Evolutionary conservation across 257 asterid genomes (phyloP).

Genomic region (Solanum ossicruentum): DNA sequence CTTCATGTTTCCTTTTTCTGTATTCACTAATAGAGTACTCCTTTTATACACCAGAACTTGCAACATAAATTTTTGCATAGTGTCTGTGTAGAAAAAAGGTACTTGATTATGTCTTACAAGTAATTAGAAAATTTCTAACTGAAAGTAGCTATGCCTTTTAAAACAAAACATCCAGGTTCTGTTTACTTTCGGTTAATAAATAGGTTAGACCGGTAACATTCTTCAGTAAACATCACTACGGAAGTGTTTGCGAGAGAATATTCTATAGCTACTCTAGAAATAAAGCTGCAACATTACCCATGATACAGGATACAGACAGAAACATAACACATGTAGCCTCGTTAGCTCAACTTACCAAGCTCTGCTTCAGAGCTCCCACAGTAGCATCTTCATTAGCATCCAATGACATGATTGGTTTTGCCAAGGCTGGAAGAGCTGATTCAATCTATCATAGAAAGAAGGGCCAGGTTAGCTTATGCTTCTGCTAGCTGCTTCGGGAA

Average conservation of each 20-base stretch:
- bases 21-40: background rate
- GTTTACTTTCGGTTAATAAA: background rate
- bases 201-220: background rate
- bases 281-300: background rate
- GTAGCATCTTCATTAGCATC: conserved; percentile 92
- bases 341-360: conserved; percentile 46
- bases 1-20: background rate
- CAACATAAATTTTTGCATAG: background rate
- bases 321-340: background rate
- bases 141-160: background rate
- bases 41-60: background rate
- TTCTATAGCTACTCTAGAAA: background rate
- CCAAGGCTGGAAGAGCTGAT: conserved; percentile 85
- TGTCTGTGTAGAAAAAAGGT: background rate
- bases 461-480: background rate
- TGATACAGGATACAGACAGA: background rate
- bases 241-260: background rate
- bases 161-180: background rate
- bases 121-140: background rate
- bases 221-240: background rate
- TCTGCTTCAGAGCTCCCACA: conserved; percentile 82
- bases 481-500: background rate
- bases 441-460: conserved; percentile 62
- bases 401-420: conserved; percentile 90
- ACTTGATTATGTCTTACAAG: background rate